Base-by-base conservation (phyloP, 768 basidiomycete genomes). In the Boletus patriciae region DNA sequence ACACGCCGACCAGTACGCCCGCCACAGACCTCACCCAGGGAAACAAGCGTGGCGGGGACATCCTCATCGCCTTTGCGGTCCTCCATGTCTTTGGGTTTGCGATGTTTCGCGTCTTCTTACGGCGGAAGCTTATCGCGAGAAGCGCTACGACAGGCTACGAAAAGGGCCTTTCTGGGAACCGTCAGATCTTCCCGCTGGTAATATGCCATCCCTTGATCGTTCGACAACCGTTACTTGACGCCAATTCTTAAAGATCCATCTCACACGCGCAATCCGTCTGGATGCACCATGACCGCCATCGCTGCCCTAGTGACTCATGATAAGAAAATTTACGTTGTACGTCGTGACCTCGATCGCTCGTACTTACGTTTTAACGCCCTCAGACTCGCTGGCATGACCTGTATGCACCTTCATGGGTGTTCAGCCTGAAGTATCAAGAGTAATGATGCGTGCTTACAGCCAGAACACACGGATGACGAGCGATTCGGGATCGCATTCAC, bases 141-240 rank as follows among this genome's bases (percentile, higher is more conserved):
- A 81, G 49, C 78, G 88, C 48, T 98, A 90, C 65, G 81, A 83
- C 50, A 78, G 38, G 92, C 93, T 0, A 72, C 98, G 67, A 98
- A 92, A 77, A 80, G 80, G 64, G 89, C 93, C 0, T 99, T 97
- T 74, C 74, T 99, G 60, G 90, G 90, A 60, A 97, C 92, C 2
- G 97, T 98, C 73, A 67, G 96, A 96, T 74, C 78, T 99, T 40
- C 79, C 94, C 53, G 86, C 87, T 44, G 84, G 94, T 94, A n/a
- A n/a, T n/a, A 63, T 65, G 83, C 73, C 45, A 33, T 46, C 59
- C 45, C 25, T 11, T 50, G 16, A 43, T 53, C 29, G 40, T 46
- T 33, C 41, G 57, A 38, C 9, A 50, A 38, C 44, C 25, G 16
- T 23, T 46, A 18, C 21, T 47, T 29, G 52, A 64, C 29, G 41